A percentile compares a stretch with the other conserved stretches of the same genome.
phyloP scores from a whole-genome alignment of 805 yeast genomes.

The Candida gorgasii region DNA sequence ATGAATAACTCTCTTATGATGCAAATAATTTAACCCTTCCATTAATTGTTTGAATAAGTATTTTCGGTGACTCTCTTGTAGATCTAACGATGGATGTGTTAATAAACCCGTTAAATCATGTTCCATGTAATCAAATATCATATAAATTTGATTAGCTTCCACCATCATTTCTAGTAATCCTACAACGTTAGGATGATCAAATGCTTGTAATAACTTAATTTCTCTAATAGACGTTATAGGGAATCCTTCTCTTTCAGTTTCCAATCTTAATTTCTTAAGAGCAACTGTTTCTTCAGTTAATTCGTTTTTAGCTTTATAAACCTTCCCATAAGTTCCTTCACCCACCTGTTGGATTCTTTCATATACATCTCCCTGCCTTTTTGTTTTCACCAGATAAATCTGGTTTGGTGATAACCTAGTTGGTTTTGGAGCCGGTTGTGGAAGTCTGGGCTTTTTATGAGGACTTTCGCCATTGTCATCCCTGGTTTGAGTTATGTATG shows the following conservation, averaged over 20 bases:
- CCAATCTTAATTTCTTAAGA: slow-evolving; percentile 78
- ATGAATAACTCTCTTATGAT: slow-evolving; percentile 67
- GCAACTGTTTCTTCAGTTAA: slow-evolving; percentile 78
- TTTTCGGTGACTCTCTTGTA: slow-evolving; percentile 67
- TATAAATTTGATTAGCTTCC: slow-evolving; percentile 69
- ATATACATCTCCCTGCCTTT: slow-evolving; percentile 45
- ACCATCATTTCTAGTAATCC: slow-evolving; percentile 89
- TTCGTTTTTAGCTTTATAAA: slow-evolving; percentile 78
- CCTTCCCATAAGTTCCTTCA: slow-evolving; percentile 98
- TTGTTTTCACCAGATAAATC: slow-evolving; percentile 32
- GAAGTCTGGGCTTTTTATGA: not conserved
- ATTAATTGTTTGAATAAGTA: slow-evolving; percentile 64
- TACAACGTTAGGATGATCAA: slow-evolving; percentile 80
- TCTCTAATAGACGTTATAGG: slow-evolving; percentile 96
- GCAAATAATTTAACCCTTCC: slow-evolving; percentile 70
- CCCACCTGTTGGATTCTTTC: slow-evolving; percentile 87
- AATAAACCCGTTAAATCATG: slow-evolving; percentile 90
- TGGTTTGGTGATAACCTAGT: slow-evolving; percentile 27
- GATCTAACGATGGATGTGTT: slow-evolving; percentile 65
- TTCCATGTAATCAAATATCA: slow-evolving; percentile 92
- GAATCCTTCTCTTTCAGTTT: slow-evolving; percentile 88
- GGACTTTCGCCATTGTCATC: not conserved
- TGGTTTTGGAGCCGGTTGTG: not conserved
- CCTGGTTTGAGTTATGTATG: not conserved
- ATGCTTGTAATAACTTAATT: slow-evolving; percentile 77